A percentile compares a stretch with the other conserved stretches of the same genome.
phyloP scores from a whole-genome alignment of 345 rosid species.

The Syzygium aromaticum region DNA sequence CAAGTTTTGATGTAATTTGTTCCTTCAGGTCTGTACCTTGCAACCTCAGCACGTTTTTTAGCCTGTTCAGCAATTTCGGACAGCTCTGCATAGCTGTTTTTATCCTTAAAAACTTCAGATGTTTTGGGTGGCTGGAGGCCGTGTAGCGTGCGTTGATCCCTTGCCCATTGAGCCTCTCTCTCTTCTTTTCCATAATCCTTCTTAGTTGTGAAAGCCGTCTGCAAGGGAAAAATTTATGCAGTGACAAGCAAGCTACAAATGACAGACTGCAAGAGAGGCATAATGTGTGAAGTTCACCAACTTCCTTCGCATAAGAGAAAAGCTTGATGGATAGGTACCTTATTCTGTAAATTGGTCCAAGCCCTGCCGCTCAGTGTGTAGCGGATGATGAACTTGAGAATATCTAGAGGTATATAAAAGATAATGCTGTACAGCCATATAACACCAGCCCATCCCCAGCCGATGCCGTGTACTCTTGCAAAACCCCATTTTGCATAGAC shows the following conservation, averaged over 20 bases:
- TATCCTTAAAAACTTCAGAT: constrained; percentile 42
- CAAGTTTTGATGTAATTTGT: not conserved
- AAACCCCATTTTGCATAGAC: constrained; percentile 69
- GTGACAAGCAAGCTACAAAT: not conserved
- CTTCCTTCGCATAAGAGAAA: not conserved
- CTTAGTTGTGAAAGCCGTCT: constrained; percentile 95
- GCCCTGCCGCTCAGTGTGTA: constrained; percentile 76
- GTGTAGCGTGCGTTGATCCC: constrained; percentile 76
- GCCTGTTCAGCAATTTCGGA: constrained; percentile 92
- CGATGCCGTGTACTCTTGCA: constrained; percentile 59
- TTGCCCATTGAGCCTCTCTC: constrained; percentile 90
- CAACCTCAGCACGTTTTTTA: constrained; percentile 84
- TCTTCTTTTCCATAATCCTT: constrained; percentile 78
- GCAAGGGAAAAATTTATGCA: not conserved
- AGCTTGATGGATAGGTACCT: constrained; percentile 23
- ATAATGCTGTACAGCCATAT: constrained; percentile 83
- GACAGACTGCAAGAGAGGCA: not conserved
- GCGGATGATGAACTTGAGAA: constrained; percentile 63
- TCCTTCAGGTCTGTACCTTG: constrained; percentile 34
- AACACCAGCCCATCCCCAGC: constrained; percentile 97
- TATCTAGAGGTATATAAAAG: constrained; percentile 67
- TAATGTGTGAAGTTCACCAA: not conserved
- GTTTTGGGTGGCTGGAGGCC: constrained; percentile 56
- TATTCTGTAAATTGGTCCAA: constrained; percentile 74
- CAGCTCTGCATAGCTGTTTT: constrained; percentile 55